These are phyloP conservation scores for Blastobotrys ciferrii DNA, from an alignment of 1,139 yeast species.

Conservation along the genomic window DNA sequence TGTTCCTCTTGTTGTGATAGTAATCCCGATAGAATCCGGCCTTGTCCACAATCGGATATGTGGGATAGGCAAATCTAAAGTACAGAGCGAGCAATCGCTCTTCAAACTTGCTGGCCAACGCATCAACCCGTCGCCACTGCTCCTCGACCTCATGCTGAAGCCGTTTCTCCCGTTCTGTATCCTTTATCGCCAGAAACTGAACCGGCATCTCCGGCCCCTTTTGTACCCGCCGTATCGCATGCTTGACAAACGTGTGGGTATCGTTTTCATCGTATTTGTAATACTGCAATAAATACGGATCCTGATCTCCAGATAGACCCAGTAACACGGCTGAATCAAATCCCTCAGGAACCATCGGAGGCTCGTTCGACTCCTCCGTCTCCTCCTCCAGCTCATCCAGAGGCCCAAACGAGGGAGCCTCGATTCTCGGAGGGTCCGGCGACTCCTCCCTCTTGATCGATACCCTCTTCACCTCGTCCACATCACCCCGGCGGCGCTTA, in stretches of 20 bases:
- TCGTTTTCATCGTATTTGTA: conserved; percentile 30
- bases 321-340: conserved; percentile 31
- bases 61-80: conserved; percentile 38
- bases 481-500: conserved; percentile 14
- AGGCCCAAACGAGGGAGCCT: conserved; percentile 27
- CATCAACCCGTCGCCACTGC: conserved; percentile 27
- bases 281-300: conserved; percentile 36
- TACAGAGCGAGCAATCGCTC: conserved; percentile 37
- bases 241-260: conserved; percentile 33
- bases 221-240: conserved; percentile 33
- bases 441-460: too few relatives aligned
- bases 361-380: conserved; percentile 21
- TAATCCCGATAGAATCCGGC: conserved; percentile 35
- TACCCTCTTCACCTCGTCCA: too few relatives aligned
- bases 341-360: conserved; percentile 30
- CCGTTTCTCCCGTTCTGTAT: conserved; percentile 19
- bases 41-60: conserved; percentile 39
- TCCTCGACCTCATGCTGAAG: conserved; percentile 23
- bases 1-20: conserved; percentile 30
- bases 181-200: conserved; percentile 32
- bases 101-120: conserved; percentile 28
- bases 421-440: conserved; percentile 13
- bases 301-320: conserved; percentile 39
- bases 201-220: conserved; percentile 29
- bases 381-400: conserved; percentile 14